A percentile compares a stretch with the other conserved stretches of the same genome.
phyloP scores from a whole-genome alignment of 1,284 basidiomycete genomes.

The Phlebopus sp. region DNA sequence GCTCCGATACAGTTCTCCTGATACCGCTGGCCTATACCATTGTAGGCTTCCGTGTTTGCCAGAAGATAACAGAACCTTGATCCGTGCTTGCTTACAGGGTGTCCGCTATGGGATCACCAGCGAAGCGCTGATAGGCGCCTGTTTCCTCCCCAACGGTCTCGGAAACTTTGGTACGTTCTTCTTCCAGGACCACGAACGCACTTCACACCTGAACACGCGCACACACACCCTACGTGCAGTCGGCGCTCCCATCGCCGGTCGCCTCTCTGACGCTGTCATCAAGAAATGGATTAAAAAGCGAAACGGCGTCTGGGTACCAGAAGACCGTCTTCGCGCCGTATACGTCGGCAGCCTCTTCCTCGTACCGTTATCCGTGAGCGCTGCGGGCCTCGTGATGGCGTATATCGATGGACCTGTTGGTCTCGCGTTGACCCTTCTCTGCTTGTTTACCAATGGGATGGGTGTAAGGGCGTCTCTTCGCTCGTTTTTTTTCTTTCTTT shows the following conservation, averaged over 20 bases:
- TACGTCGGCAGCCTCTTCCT: constrained; percentile 45
- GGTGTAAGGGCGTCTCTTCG: constrained; percentile 48
- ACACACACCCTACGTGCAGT: constrained; percentile 29
- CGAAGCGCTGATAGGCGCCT: constrained; percentile 55
- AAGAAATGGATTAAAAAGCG: constrained; percentile 45
- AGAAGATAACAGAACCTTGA: not conserved
- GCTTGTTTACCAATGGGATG: constrained; percentile 48
- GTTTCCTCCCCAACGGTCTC: constrained; percentile 58
- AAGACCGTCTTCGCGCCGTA: constrained; percentile 56
- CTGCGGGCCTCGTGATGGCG: constrained; percentile 19
- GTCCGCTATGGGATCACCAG: constrained; percentile 57
- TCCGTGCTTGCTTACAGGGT: constrained; percentile 40
- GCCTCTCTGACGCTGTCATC: constrained; percentile 50
- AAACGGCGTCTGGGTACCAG: constrained; percentile 50
- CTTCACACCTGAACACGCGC: not conserved
- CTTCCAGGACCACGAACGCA: not conserved
- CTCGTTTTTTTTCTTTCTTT: too few species aligned
- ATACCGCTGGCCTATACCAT: constrained; percentile 34
- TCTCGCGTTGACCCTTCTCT: constrained; percentile 39
- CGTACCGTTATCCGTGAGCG: constrained; percentile 32
- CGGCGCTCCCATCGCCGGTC: constrained; percentile 52
- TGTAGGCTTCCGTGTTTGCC: constrained; percentile 16
- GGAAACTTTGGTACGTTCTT: constrained; percentile 56
- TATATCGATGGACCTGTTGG: constrained; percentile 42
- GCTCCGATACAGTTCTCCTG: constrained; percentile 33